Evolutionary conservation across 345 rosid species (phyloP), one percentile per base, ranked within the genome.

Genomic region (Citrus unshiu): DNA sequence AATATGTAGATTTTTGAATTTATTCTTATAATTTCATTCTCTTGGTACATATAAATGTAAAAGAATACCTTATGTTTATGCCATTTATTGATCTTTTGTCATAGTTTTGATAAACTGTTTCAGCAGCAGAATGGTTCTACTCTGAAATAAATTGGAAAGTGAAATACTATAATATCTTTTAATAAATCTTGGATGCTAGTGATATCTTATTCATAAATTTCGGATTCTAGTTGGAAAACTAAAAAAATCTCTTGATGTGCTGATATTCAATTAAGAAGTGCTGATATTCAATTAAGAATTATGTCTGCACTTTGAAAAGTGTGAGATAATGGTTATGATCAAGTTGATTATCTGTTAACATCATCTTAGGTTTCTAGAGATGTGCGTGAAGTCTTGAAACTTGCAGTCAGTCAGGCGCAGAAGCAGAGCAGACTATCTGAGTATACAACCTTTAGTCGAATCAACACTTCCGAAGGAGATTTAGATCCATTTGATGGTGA

Each of bases 401-500:
- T 90, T 80, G 98, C 95, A 73, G 88, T 91, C 73, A 90, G 83
- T 43, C 96, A 91, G 85, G 95, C 96, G 32, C 92, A 83, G 84
- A 92, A 86, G 83, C 91, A 88, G 82, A 90, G 81, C 81, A 86
- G 75, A 74, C 85, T 92, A 78, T 85, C 93, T 7, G 96, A 92
- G 81, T 80, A 85, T 77, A 95, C 99, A 74, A 80, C 80, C 70
- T 95, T 93, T 81, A 91, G 79, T 85, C 87, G 99, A 81, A 90
- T 95, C 77, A 83, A 80, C 76, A 79, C 88, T 75, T 86, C 93
- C 70, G 81, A 84, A 73, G 92, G 89, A 77, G 84, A 87, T 85
- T 82, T 89, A 74, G 97, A 95, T 88, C 97, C 95, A 68, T 91
- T 93, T 85, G 93, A 92, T 35, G 99, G 99, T 93, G 67, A 76